Conservation (phyloP, 352 stramenopile species). For the Phytophthora palmivora region DNA sequence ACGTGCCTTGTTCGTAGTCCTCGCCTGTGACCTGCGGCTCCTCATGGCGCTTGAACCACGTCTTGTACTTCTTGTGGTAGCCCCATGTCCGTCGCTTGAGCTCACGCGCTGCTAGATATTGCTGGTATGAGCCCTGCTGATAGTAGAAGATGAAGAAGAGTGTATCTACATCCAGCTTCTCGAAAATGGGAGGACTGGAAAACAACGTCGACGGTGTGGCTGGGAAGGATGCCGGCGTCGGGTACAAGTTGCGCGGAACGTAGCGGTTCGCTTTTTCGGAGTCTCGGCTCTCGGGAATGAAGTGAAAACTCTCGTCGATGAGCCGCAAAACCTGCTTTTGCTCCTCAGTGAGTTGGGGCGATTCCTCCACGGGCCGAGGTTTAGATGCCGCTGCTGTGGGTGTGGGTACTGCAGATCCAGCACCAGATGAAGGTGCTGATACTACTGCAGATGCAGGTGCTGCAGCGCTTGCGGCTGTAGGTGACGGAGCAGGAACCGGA, state of each 20-base stretch:
- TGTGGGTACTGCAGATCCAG: constrained; percentile 25
- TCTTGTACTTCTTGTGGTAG: constrained; percentile 99
- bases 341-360: constrained; percentile 74
- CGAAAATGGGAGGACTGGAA: constrained; percentile 95
- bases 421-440: constrained; percentile 21
- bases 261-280: constrained; percentile 93
- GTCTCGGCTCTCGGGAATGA: constrained; percentile 90
- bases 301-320: constrained; percentile 92
- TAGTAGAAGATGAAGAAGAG: constrained; percentile 99
- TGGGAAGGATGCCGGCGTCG: constrained; percentile 91
- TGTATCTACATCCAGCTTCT: constrained; percentile 98
- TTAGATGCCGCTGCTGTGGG: constrained; percentile 33
- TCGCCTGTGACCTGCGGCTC: constrained; percentile 96
- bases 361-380: constrained; percentile 43
- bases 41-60: constrained; percentile 99
- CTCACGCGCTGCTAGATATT: constrained; percentile 98
- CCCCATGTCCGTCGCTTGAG: constrained; percentile 99
- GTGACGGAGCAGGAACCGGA: constrained; percentile 33
- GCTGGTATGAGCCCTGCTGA: constrained; percentile 98
- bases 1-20: constrained; percentile 99
- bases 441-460: constrained; percentile 7
- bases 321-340: constrained; percentile 81
- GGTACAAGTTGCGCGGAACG: constrained; percentile 95
- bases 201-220: constrained; percentile 91
- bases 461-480: constrained; percentile 13